Evolutionary conservation across 2,329 filamentous ascomycete species (phyloP), one percentile per base, ranked within the genome.

Genomic region (Aspergillus nomiae): DNA sequence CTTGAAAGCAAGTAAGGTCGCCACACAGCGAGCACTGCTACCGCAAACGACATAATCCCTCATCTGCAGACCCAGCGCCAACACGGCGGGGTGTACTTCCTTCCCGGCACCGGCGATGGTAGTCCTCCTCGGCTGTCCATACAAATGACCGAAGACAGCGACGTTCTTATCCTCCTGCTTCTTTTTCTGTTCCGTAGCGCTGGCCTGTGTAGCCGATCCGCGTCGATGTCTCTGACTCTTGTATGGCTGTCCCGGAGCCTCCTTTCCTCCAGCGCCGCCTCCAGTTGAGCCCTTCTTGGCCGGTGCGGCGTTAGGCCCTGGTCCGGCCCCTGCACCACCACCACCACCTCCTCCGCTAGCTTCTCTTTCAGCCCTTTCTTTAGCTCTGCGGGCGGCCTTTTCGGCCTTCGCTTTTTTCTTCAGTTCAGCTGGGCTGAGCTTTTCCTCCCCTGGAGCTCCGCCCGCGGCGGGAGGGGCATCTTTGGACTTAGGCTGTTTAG

Each of bases 401-500:
- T 97, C 94, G 36, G 92, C 94, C 77, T 97, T 94, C 65, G 90
- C 90, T 76, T 88, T 89, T 72, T 94, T 94, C 81, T 98, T 98
- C 73, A 96, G 76, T 78, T 96, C 91, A 24, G 92, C 92, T 41
- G 73, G 73, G 8, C 77, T 76, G 34, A 81, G 70, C 30, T 80
- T 76, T 30, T 77, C 77, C 34, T 73, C 72, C 16, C 68, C 72
- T 19, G 69, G 71, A 8, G 67, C 67, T 48, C 71, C 70, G 6
- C 66, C 65, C n/a, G 67, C 46, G 32, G 72, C 65, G 48, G 73
- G 60, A 34, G 73, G 60, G 59, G 56, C 65, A 61, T 70, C 67
- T 59, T 72, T 72, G 55, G 64, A 62, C 66, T 76, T 72, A 41
- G 67, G 43, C 55, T 67, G 62, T 61, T 64, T 61, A 21, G 55